Evolutionary conservation across 2,329 filamentous ascomycete genomes (phyloP).

Genomic region (Alternaria ventricosa): DNA sequence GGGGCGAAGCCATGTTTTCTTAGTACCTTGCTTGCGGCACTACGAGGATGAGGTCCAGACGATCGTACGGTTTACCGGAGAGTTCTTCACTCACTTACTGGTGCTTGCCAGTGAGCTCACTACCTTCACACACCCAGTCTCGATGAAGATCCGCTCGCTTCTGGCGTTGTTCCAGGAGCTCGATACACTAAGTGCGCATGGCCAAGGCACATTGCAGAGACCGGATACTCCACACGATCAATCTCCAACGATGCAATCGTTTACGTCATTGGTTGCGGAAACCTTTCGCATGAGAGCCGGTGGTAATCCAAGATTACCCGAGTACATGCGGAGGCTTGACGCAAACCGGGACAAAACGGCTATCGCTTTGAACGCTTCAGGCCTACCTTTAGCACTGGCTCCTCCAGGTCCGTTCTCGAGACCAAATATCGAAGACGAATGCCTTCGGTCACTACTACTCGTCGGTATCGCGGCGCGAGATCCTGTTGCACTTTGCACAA

Average conservation of each 20-base stretch:
- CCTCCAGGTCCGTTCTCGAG: conserved; percentile 36
- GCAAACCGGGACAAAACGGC: conserved; percentile 53
- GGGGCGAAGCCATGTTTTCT: conserved; percentile 50
- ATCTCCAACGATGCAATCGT: conserved; percentile 2
- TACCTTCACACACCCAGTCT: conserved; percentile 13
- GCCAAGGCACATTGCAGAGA: conserved; percentile 14
- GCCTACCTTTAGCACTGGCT: conserved; percentile 48
- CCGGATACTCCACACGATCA: conserved; percentile 23
- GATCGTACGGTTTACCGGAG: conserved; percentile 50
- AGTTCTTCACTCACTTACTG: conserved; percentile 51
- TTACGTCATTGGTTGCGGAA: conserved; percentile 39
- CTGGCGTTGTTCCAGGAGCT: conserved; percentile 25
- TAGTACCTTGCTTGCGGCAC: conserved; percentile 45
- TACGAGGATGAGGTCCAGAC: conserved; percentile 30
- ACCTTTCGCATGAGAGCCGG: conserved; percentile 51
- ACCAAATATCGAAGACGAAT: conserved; percentile 48
- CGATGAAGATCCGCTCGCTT: conserved; percentile 29
- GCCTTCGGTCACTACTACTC: conserved; percentile 50
- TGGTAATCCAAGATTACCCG: conserved; percentile 52
- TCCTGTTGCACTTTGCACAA: conserved; percentile 50
- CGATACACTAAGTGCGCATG: conserved; percentile 5
- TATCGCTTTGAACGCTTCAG: conserved; percentile 51
- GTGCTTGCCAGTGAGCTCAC: conserved; percentile 40
- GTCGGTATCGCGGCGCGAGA: conserved; percentile 51
- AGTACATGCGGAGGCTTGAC: conserved; percentile 48